Conservation (phyloP, 257 asterid genomes). For the Solanum chiquidenum region DNA sequence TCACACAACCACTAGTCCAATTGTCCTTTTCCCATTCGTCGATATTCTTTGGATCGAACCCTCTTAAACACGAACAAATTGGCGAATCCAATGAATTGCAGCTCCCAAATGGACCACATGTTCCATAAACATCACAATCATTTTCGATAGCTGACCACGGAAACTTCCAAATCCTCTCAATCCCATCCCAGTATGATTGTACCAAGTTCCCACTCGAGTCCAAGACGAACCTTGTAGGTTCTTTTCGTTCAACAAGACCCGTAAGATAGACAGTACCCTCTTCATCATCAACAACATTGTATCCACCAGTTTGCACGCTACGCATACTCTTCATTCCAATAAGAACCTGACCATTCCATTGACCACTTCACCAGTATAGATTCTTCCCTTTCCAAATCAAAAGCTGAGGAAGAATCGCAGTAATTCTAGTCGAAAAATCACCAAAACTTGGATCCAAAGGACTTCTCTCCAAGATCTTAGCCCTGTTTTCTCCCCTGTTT, state of each 20-base stretch:
- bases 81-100: conserved; percentile 21
- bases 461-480: conserved; percentile 27
- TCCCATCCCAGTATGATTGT: conserved; percentile 26
- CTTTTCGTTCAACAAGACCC: conserved; percentile 1
- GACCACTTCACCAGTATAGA: conserved; percentile 28
- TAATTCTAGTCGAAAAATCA: conserved; percentile 28
- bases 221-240: conserved; percentile 15
- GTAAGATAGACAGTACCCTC: conserved; percentile 12
- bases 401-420: conserved; percentile 23
- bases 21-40: not conserved
- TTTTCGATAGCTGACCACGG: conserved; percentile 11
- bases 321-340: conserved; percentile 32
- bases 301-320: conserved; percentile 33
- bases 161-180: conserved; percentile 16
- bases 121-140: conserved; percentile 32
- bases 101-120: conserved; percentile 39
- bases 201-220: conserved; percentile 22
- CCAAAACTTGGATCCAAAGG: conserved; percentile 19
- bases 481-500: conserved; percentile 15
- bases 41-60: not conserved
- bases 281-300: conserved; percentile 13
- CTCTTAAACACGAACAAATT: conserved; percentile 2
- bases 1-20: not conserved
- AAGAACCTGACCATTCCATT: conserved; percentile 49
- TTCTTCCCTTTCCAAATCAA: conserved; percentile 5